phyloP scores from a whole-genome alignment of 495 filamentous ascomycete species.

The Tuber brumale region DNA sequence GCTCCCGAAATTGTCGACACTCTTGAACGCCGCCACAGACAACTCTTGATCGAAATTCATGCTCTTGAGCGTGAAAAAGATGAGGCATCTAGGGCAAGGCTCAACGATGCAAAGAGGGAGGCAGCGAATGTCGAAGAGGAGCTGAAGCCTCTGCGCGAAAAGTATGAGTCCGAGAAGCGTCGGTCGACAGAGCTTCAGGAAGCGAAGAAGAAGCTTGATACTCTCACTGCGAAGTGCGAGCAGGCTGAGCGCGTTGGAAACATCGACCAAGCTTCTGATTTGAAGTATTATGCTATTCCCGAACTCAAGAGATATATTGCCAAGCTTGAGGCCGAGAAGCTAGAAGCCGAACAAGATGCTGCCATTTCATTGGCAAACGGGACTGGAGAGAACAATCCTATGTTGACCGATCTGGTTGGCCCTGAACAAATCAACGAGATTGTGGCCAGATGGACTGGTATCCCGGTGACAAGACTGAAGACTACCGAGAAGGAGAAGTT shows the following conservation, averaged over 20 bases:
- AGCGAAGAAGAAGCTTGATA: constrained; percentile 88
- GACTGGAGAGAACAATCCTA: constrained; percentile 53
- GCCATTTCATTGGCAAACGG: constrained; percentile 51
- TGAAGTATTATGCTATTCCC: constrained; percentile 95
- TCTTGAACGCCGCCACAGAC: constrained; percentile 76
- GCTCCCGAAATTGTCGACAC: constrained; percentile 92
- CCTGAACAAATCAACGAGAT: constrained; percentile 99
- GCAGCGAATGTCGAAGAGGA: constrained; percentile 89
- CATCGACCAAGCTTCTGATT: constrained; percentile 72
- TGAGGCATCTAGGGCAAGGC: constrained; percentile 75
- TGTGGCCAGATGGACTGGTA: constrained; percentile 91
- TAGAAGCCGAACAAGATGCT: constrained; percentile 65
- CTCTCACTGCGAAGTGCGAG: constrained; percentile 78
- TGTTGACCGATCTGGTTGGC: constrained; percentile 87
- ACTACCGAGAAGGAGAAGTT: constrained; percentile 97
- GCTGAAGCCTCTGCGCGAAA: constrained; percentile 80
- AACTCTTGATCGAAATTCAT: constrained; percentile 93
- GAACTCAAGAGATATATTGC: constrained; percentile 76
- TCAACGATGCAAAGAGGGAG: constrained; percentile 76
- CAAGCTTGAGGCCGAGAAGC: constrained; percentile 72
- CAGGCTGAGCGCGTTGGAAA: constrained; percentile 84
- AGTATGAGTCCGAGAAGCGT: constrained; percentile 86
- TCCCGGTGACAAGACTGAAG: constrained; percentile 86
- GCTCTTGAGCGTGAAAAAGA: constrained; percentile 90
- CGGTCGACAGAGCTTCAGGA: constrained; percentile 88